Base-by-base conservation (phyloP, 2,329 filamentous ascomycete genomes). In the Claviceps arundinis region DNA sequence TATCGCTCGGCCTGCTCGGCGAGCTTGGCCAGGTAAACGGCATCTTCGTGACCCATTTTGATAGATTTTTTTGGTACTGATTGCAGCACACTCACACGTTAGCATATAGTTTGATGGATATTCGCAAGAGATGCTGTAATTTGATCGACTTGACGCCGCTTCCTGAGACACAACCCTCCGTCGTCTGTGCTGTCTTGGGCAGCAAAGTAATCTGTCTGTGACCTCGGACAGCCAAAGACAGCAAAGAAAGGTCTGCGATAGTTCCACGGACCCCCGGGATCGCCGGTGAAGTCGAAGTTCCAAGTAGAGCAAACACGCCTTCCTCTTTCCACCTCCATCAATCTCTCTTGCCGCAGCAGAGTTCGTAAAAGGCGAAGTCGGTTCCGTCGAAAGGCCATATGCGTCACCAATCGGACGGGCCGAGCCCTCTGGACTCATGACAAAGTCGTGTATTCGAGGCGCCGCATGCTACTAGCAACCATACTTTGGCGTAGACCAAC, bases 1-100 rank as follows among this genome's bases (percentile, higher is more conserved):
- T 98, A 98, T 73, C 93, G 91, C 85, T 98, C 93, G 74, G 93
- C 93, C 84, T 98, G 93, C 85, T 98, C 93, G 71, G 93, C 93
- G 74, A 98, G 87, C 89, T 97, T 97, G 77, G 93, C 93, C 73
- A 97, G 86, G 76, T 97, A 97, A 70, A 98, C 93, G 68, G 90
- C 91, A 78, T 97, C 90, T 82, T 97, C 91, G 81, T 95, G 89
- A 83, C 87, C 89, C 91, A 97, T 97, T 78, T 78, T 90, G 79
- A 51, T 48, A 48, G 38, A 52, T 40, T 17, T n/a, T 17, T 46
- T 26, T 34, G 14, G n/a, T 22, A 37, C 50, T 55, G 42, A 11
- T 46, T 13, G n/a, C 16, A 16, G 14, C 17, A 37, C 14, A 37
- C 37, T 6, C 11, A 5, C 13, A 34, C n/a, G 52, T 54, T 50